A percentile compares a stretch with the other conserved stretches of the same genome.
Conservation (phyloP, 2,329 filamentous ascomycete genomes). For the Colletotrichum sidae region DNA sequence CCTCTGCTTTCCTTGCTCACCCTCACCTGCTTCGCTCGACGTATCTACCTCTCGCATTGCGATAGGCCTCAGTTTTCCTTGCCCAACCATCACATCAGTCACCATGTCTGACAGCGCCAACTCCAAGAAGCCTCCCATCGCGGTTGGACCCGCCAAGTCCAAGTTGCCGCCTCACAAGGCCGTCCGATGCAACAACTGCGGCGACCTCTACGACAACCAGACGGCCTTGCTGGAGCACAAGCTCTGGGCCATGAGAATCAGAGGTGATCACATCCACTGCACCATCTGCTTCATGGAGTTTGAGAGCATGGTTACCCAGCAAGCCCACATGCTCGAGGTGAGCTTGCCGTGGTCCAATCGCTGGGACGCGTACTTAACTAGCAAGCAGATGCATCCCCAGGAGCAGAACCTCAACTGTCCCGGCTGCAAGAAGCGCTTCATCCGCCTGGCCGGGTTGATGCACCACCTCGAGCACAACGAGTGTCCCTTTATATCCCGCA, state of each 20-base stretch:
- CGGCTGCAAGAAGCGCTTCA: constrained; percentile 56
- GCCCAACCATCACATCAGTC: neutral
- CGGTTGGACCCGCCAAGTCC: neutral
- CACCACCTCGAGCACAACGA: constrained; percentile 57
- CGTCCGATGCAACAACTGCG: constrained; percentile 11
- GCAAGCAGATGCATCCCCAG: constrained; percentile 50
- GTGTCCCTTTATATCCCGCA: constrained; percentile 51
- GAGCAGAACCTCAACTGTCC: constrained; percentile 58
- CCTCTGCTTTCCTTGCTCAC: too few relatives aligned
- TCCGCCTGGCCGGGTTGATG: constrained; percentile 52
- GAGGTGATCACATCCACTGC: constrained; percentile 50
- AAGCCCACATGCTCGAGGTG: constrained; percentile 45
- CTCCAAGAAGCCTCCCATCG: neutral
- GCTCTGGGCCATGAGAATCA: constrained; percentile 46
- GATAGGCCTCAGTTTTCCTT: too few relatives aligned
- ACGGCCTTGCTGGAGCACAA: constrained; percentile 27
- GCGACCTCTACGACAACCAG: constrained; percentile 7
- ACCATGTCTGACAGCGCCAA: constrained; percentile 13
- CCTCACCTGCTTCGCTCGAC: too few relatives aligned
- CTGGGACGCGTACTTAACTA: constrained; percentile 25
- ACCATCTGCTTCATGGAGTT: constrained; percentile 52
- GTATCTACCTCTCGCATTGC: too few relatives aligned
- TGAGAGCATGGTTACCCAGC: constrained; percentile 48
- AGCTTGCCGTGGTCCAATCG: neutral
- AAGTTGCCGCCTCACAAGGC: constrained; percentile 18